A percentile compares a stretch with the other conserved stretches of the same genome.
phyloP scores from a whole-genome alignment of 1,284 basidiomycete species.

The Ganoderma sinense region DNA sequence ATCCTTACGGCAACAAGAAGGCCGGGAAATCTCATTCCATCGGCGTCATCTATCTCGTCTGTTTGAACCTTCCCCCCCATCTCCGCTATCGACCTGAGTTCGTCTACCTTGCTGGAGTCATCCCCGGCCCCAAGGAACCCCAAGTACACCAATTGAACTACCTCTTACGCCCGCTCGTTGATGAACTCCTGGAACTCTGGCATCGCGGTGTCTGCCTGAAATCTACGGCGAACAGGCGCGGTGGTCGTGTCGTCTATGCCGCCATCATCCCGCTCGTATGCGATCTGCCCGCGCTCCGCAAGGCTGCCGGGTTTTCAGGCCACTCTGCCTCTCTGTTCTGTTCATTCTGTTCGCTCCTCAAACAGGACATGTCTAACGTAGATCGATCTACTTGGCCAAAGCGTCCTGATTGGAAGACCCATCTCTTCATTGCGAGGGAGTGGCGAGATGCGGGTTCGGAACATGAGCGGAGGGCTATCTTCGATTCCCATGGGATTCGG shows the following conservation, averaged over 20 bases:
- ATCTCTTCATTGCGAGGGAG: slow-evolving; percentile 26
- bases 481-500: slow-evolving; percentile 39
- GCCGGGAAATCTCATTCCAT: no score
- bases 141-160: slow-evolving; percentile 28
- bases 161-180: slow-evolving; percentile 29
- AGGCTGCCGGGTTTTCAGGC: slow-evolving; percentile 20
- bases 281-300: slow-evolving; percentile 23
- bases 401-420: slow-evolving; percentile 3
- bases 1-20: no score
- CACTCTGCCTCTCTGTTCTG: slow-evolving; percentile 26
- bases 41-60: no score
- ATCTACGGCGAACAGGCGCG: neutral
- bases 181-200: slow-evolving; percentile 30
- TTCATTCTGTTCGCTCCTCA: slow-evolving; percentile 20
- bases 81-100: slow-evolving; percentile 28
- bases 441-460: slow-evolving; percentile 40
- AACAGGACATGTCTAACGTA: slow-evolving; percentile 13
- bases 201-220: slow-evolving; percentile 18
- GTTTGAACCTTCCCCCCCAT: no score
- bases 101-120: slow-evolving; percentile 24
- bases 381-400: slow-evolving; percentile 19
- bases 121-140: slow-evolving; percentile 14
- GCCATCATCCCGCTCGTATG: slow-evolving; percentile 22
- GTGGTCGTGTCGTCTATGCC: slow-evolving; percentile 11
- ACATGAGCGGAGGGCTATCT: slow-evolving; percentile 29